Evolutionary conservation across 805 yeast genomes (phyloP).

Genomic region (Nakazawaea wickerhamii): DNA sequence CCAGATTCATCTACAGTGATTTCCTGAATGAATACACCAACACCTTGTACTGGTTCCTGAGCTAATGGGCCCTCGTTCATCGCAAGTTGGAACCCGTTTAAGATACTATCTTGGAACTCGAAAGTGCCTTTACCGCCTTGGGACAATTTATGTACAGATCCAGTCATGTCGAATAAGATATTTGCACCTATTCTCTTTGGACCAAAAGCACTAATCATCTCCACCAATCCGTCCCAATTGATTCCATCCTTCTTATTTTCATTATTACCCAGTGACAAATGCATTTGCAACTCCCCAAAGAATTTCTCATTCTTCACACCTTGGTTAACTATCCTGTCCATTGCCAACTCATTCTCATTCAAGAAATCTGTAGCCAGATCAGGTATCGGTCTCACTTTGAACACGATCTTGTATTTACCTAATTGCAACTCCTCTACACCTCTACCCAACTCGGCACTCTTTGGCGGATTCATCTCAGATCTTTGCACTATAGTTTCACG

Average conservation of each 20-base stretch:
- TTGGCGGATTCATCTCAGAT: constrained; percentile 47
- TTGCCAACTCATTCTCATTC: constrained; percentile 37
- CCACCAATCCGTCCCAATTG: constrained; percentile 27
- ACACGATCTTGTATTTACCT: constrained; percentile 39
- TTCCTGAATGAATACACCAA: constrained; percentile 47
- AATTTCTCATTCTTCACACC: constrained; percentile 26
- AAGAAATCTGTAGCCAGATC: constrained; percentile 43
- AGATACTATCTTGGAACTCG: constrained; percentile 54
- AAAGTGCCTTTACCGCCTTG: constrained; percentile 20
- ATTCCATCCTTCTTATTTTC: constrained; percentile 20
- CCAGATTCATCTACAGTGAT: constrained; percentile 25
- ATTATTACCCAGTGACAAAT: constrained; percentile 22
- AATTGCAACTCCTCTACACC: constrained; percentile 46
- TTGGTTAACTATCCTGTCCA: constrained; percentile 30
- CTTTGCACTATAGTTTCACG: constrained; percentile 69
- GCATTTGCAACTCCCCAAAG: constrained; percentile 25
- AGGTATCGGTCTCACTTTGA: constrained; percentile 53
- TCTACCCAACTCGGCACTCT: constrained; percentile 38
- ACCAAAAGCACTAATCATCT: constrained; percentile 61
- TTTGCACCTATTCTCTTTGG: constrained; percentile 76
- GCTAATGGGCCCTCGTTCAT: constrained; percentile 83
- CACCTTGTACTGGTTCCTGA: constrained; percentile 83
- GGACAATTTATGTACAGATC: constrained; percentile 29
- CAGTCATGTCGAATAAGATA: constrained; percentile 52
- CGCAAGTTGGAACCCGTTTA: constrained; percentile 84